These are phyloP conservation scores for Pichia scutulata DNA, from an alignment of 805 yeast species.

Conservation along the genomic window DNA sequence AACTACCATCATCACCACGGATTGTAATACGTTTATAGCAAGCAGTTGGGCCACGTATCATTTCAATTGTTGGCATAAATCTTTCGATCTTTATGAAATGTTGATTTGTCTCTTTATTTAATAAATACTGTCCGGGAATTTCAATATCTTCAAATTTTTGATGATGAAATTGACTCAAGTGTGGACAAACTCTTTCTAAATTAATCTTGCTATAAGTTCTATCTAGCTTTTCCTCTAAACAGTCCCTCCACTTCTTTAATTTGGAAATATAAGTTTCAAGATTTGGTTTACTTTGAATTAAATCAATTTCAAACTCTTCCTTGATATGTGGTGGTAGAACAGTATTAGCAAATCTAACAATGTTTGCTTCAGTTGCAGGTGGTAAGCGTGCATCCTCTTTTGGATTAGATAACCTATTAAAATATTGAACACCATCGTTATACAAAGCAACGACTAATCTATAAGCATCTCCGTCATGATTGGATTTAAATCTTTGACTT, in stretches of 20 bases:
- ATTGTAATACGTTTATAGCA: constrained; percentile 85
- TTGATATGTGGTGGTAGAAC: constrained; percentile 83
- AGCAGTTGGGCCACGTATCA: constrained; percentile 82
- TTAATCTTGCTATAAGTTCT: constrained; percentile 73
- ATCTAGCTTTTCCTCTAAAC: constrained; percentile 87
- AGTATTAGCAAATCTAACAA: constrained; percentile 85
- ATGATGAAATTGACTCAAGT: constrained; percentile 93
- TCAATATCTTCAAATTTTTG: constrained; percentile 97
- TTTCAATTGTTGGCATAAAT: constrained; percentile 80
- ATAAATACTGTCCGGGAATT: constrained; percentile 91
- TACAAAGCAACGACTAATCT: constrained; percentile 85
- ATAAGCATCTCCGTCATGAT: constrained; percentile 94
- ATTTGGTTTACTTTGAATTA: constrained; percentile 79
- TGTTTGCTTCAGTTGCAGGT: constrained; percentile 81
- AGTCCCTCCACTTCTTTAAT: constrained; percentile 84
- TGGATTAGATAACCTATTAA: constrained; percentile 80
- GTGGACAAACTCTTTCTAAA: constrained; percentile 88
- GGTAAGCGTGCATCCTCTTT: constrained; percentile 85
- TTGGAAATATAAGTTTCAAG: constrained; percentile 79
- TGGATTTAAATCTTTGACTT: constrained; percentile 84
- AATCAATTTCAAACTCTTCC: constrained; percentile 86
- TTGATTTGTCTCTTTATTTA: constrained; percentile 80
- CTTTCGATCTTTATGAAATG: constrained; percentile 92
- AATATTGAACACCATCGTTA: constrained; percentile 88
- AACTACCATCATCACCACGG: constrained; percentile 87